These are phyloP conservation scores for Pezicula carpinea DNA, from an alignment of 2,329 filamentous ascomycete species.

Conservation along the genomic window DNA sequence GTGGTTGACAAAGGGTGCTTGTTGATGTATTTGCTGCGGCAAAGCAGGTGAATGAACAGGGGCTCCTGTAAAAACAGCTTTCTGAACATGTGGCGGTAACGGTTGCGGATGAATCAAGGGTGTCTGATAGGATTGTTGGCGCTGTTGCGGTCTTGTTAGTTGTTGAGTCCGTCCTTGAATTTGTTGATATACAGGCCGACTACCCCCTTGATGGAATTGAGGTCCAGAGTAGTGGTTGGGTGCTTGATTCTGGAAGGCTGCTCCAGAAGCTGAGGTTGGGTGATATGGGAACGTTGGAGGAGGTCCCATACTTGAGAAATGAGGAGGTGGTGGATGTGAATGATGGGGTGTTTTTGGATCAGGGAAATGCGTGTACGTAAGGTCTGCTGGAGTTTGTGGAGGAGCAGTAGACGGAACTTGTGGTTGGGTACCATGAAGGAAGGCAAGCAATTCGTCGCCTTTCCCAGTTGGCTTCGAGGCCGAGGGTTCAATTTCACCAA, in stretches of 20 bases:
- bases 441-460: slow-evolving; percentile 43
- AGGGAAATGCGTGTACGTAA: slow-evolving; percentile 42
- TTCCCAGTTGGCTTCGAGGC: slow-evolving; percentile 31
- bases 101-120: slow-evolving; percentile 31
- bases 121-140: slow-evolving; percentile 23
- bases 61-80: slow-evolving; percentile 42
- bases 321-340: slow-evolving; percentile 45
- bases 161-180: slow-evolving; percentile 10
- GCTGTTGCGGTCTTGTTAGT: slow-evolving; percentile 16
- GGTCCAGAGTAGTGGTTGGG: slow-evolving; percentile 4
- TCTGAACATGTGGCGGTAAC: slow-evolving; percentile 49
- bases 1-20: slow-evolving; percentile 3
- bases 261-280: slow-evolving; percentile 23
- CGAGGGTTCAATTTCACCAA: slow-evolving; percentile 7
- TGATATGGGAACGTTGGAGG: slow-evolving; percentile 43
- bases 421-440: slow-evolving; percentile 37
- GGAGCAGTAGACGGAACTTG: slow-evolving; percentile 20
- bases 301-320: slow-evolving; percentile 40
- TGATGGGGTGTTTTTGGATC: slow-evolving; percentile 56
- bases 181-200: slow-evolving; percentile 2
- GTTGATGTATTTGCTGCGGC: slow-evolving; percentile 25
- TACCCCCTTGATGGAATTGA: background rate
- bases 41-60: slow-evolving; percentile 26
- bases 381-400: slow-evolving; percentile 51
- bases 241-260: slow-evolving; percentile 18